Base-by-base conservation (phyloP, 768 basidiomycete genomes). In the Mycena vitilis region DNA sequence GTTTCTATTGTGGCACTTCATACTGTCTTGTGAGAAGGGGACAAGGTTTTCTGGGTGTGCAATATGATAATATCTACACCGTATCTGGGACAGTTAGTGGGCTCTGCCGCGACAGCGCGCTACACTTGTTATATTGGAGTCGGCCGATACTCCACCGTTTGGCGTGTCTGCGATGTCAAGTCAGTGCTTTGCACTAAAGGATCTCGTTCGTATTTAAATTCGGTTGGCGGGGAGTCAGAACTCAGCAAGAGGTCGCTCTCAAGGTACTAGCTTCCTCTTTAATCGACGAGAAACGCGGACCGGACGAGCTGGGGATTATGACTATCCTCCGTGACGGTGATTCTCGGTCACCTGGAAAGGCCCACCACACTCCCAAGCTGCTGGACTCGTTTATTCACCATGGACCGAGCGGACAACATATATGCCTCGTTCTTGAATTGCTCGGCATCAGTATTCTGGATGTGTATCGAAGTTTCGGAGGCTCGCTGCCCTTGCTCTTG, bases 401-500 rank as follows among this genome's bases (percentile, higher is more conserved):
- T 60, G 92, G 93, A 4, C 91, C 91, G 9, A 91, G 92, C 78
- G 94, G 93, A 25, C 85, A 81, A 22, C 93, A 95, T 78, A 89
- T 93, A 66, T 95, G 93, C 83, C 91, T 95, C 86, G 89, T 93
- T 20, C 89, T 91, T 73, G 92, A 95, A 77, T 89, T 91, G 8
- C 84, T 94, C n/a, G 91, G 92, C 52, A 89, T 92, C 78, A 93
- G 92, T 76, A 77, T 94, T 11, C 84, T 90, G 4, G 89, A 85
- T 68, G 78, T 87, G 60, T 84, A 85, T 76, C 76, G 82, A 70
- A 82, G 83, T 66, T 80, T 83, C 72, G 74, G 80, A 10, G 52
- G 51, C 34, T 80, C 83, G 62, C 83, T 87, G 11, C 85, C 87
- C 25, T 78, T 84, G 37, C 77, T 80, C 60, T 79, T 88, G 71